phyloP scores from a whole-genome alignment of 257 asterid species.

The Dorcoceras hygrometricum region DNA sequence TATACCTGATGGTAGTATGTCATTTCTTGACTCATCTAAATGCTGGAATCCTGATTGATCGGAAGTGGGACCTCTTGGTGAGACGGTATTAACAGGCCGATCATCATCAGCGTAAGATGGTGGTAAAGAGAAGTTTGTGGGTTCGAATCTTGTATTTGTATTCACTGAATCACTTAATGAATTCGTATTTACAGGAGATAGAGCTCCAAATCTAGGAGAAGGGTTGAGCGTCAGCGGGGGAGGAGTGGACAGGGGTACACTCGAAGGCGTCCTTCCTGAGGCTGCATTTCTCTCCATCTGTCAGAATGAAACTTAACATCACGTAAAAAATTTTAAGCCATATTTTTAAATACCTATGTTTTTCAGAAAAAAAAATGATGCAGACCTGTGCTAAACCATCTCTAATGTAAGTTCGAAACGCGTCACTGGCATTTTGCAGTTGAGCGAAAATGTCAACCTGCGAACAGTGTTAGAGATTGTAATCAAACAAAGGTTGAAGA shows the following conservation, averaged over 20 bases:
- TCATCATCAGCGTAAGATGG: conserved; percentile 79
- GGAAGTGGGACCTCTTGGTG: conserved; percentile 42
- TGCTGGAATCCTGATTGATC: conserved; percentile 55
- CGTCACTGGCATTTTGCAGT: conserved; percentile 98
- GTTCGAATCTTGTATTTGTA: conserved; percentile 56
- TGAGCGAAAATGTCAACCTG: conserved; percentile 97
- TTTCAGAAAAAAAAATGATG: conserved; percentile 15
- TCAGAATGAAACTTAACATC: conserved; percentile 23
- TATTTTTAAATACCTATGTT: background rate
- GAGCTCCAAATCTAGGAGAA: conserved; percentile 69
- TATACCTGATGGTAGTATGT: conserved; percentile 86
- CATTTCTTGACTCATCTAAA: conserved; percentile 60
- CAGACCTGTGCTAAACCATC: conserved; percentile 96
- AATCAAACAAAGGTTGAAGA: background rate
- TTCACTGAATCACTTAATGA: conserved; percentile 54
- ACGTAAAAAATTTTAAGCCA: background rate
- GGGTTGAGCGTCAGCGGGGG: conserved; percentile 77
- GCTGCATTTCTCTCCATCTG: conserved; percentile 99
- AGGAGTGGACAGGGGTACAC: conserved; percentile 93
- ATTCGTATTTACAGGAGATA: conserved; percentile 73
- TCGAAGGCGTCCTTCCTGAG: conserved; percentile 96
- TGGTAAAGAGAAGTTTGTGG: conserved; percentile 74
- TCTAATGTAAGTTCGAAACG: conserved; percentile 90
- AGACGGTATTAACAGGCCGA: conserved; percentile 34
- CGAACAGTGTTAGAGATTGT: conserved; percentile 22